Base-by-base conservation (phyloP, 495 filamentous ascomycete species). In the Extremus antarcticus region DNA sequence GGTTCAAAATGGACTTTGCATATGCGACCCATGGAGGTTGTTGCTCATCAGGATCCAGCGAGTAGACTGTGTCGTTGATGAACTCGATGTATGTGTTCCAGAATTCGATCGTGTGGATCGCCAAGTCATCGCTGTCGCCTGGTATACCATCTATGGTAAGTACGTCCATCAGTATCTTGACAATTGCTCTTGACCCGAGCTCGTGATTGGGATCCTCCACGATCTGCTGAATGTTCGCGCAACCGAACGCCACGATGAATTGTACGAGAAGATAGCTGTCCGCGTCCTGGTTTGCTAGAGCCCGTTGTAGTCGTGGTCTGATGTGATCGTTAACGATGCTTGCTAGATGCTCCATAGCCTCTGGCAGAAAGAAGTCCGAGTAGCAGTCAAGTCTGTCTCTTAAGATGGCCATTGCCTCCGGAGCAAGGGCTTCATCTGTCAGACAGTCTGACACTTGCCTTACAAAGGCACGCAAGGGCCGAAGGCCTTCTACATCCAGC, bases 61-160 rank as follows among this genome's bases (percentile, higher is more conserved):
- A 54, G 54, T 72, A 67, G 24, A 59, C 57, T 17, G 53, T 58
- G 35, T 67, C 74, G 22, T 74, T 63, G 25, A 81, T 56, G 43
- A 73, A 77, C 61, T 85, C 85, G 20, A 82, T 76, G 56, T 81
- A 85, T 2, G 76, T 78, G 11, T 76, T 85, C 90, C 90, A 95
- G 70, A 91, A 95, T 58, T 95, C 87, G 24, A 95, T 73, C 1
- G 83, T 82, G 2, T 80, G 78, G 1, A 85, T 78, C 41, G 87
- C 88, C 40, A 94, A 81, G 43, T 76, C 73, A 61, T 96, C 88
- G 16, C 94, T 87, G 22, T 80, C 80, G 2, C 83, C 83, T 2
- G 88, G 81, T 66, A 83, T 81, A 8, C 89, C 88, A 7, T 80
- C 79, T 24, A 76, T 78, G 47, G 90, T 74, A 19, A 96, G 73